phyloP scores from a whole-genome alignment of 352 stramenopile genomes.

The Pythium brassicae region DNA sequence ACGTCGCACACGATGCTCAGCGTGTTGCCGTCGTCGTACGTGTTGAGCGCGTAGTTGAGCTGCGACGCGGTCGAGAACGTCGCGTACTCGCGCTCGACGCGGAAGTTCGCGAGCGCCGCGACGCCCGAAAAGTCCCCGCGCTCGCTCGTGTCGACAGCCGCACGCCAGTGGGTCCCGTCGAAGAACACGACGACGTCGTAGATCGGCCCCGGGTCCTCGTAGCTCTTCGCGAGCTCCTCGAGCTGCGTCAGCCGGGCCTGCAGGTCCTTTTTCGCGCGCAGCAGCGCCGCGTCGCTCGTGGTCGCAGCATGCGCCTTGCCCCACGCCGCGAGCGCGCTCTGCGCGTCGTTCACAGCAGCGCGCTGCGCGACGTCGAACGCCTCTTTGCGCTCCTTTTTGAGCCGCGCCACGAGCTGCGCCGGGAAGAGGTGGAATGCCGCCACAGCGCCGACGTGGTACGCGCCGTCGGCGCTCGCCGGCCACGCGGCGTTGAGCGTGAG shows the following conservation, averaged over 20 bases:
- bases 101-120: conserved; percentile 71
- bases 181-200: conserved; percentile 92
- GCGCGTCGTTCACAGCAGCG: conserved; percentile 56
- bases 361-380: conserved; percentile 73
- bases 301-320: conserved; percentile 57
- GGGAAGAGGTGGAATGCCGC: conserved; percentile 89
- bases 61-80: conserved; percentile 89
- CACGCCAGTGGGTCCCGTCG: conserved; percentile 74
- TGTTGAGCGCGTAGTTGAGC: conserved; percentile 94
- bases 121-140: conserved; percentile 77
- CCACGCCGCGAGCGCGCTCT: conserved; percentile 60
- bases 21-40: conserved; percentile 92
- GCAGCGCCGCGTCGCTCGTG: conserved; percentile 39
- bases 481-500: conserved; percentile 79
- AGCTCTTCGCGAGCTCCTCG: conserved; percentile 63
- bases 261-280: conserved; percentile 79
- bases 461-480: conserved; percentile 43
- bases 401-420: conserved; percentile 44
- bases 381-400: conserved; percentile 83
- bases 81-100: conserved; percentile 71
- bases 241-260: conserved; percentile 69
- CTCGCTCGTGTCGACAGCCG: conserved; percentile 83
- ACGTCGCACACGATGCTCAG: conserved; percentile 93
- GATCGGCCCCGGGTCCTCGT: conserved; percentile 90
- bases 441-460: conserved; percentile 85